Evolutionary conservation across 208 protist genomes (phyloP), one percentile per base, ranked within the genome.

Genomic region (Trypanosoma platydactyli): DNA sequence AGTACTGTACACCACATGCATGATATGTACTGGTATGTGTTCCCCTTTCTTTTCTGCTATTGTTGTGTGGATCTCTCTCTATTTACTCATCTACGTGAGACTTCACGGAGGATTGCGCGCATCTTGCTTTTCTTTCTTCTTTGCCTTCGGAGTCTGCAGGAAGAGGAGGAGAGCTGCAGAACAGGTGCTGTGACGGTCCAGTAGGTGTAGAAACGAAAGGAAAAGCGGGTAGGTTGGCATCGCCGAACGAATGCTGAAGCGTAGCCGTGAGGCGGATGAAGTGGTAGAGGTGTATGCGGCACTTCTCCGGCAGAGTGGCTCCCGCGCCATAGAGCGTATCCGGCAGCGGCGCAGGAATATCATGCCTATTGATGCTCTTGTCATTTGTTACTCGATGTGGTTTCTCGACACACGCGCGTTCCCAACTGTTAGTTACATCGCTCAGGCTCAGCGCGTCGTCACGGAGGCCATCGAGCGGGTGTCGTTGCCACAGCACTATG

Each of bases 321-420:
- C 86, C 0, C 79, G 89, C 15, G 86, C 84, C 45, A 61, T 94
- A n/a, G 81, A 94, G 38, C 83, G 89, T 4, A 68, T 91, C 18
- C 77, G 74, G 12, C 49, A 88, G 45, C 77, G 76, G 27, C 79
- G 80, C 54, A 48, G 25, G 0, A 69, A 57, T 27, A 29, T 80
- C 48, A 73, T 83, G 50, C 88, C 89, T 15, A 92, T 94, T 54
- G 89, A 94, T 42, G 61, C 80, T 4, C 71, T 94, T 4, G 78
- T 92, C 1, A 82, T 94, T 55, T 80, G 82, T 16, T 94, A 84
- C 66, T 78, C 73, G 44, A 75, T 89, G 76, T 79, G 87, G 62
- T 94, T 90, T 65, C 72, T 94, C 27, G 77, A 88, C 53, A 69
- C 61, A 20, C 16, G 40, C 0, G 71, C 80, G 0, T 79, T 76